Evolutionary conservation across 176 grass and related monocot species (phyloP).

Genomic region (Aegilops longissima): DNA sequence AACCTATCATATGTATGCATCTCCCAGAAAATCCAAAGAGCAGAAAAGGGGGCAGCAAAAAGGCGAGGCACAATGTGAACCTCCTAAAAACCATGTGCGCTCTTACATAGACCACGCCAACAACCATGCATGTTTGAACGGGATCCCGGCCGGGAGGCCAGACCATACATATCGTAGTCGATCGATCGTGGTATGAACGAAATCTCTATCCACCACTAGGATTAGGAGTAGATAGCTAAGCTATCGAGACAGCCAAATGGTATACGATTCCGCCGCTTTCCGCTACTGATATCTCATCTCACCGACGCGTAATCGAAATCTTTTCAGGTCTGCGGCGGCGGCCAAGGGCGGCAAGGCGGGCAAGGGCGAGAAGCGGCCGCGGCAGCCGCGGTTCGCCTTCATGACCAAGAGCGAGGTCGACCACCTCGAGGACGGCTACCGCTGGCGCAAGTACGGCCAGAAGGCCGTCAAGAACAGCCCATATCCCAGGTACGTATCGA

Average conservation of each 20-base stretch:
- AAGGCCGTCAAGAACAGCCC: constrained; percentile 99
- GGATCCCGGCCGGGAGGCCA: constrained; percentile 12
- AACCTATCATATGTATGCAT: constrained; percentile 17
- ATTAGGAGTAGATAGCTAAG: background rate
- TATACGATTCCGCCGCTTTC: constrained; percentile 8
- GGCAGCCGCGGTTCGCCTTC: constrained; percentile 86
- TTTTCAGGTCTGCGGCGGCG: constrained; percentile 17
- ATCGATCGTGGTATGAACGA: constrained; percentile 40
- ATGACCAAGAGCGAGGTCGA: constrained; percentile 98
- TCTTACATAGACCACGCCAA: constrained; percentile 4
- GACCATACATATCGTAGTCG: background rate
- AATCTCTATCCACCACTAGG: background rate
- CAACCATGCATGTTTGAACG: constrained; percentile 46
- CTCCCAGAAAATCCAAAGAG: constrained; percentile 28
- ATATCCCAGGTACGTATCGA: constrained; percentile 65
- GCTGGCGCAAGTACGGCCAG: constrained; percentile 99
- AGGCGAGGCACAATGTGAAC: constrained; percentile 44
- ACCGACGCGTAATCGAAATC: background rate
- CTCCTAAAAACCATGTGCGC: constrained; percentile 33
- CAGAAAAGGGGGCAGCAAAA: background rate
- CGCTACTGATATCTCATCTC: background rate
- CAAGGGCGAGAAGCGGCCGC: constrained; percentile 84
- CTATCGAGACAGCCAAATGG: background rate
- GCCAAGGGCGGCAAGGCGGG: constrained; percentile 25
- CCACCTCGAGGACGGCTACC: constrained; percentile 94